Base-by-base conservation (phyloP, 345 rosid genomes). In the Populus nigra region DNA sequence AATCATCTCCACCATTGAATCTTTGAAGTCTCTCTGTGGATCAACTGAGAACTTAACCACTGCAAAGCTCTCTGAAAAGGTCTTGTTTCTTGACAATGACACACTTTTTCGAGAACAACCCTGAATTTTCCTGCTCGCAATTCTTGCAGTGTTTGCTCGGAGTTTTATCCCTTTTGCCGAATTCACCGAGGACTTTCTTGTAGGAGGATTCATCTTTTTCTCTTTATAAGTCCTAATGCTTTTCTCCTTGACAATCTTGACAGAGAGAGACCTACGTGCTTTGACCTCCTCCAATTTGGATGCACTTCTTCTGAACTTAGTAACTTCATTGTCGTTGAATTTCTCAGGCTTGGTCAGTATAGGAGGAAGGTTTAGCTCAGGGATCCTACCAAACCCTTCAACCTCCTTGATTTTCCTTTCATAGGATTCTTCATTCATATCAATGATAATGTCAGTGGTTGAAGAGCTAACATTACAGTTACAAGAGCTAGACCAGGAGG, bases 1-100 rank as follows among this genome's bases (percentile, higher is more conserved):
- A 7, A 95, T 95, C 99, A 95, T 95, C 88, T 95, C 99, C 89
- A 92, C 84, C 98, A 95, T 95, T 2, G 99, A 95, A 2, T 93
- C 96, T 72, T 83, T 87, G 89, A 95, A 95, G 53, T 95, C 99
- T 73, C 79, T 91, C 84, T 80, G 88, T 9, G 99, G 97, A 82
- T 95, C 92, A 55, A 82, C 83, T 22, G 98, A 92, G 71, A 91
- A 88, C 76, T 91, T 95, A 80, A 91, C 91, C 39, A 95, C 85
- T 62, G 98, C 99, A 27, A 85, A 78, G 78, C 96, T 88, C 13
- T 84, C 86, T 23, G 86, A 83, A 36, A 88, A 53, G 36, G 75
- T 43, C 70, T 63, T 77, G 62, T 77, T 88, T 77, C 74, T 83
- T 41, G 78, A 22, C 29, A 61, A 55, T 10, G 87, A 77, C 50